These are phyloP conservation scores for Cornus kousa DNA, from an alignment of 148 eudicot species.

Conservation along the genomic window DNA sequence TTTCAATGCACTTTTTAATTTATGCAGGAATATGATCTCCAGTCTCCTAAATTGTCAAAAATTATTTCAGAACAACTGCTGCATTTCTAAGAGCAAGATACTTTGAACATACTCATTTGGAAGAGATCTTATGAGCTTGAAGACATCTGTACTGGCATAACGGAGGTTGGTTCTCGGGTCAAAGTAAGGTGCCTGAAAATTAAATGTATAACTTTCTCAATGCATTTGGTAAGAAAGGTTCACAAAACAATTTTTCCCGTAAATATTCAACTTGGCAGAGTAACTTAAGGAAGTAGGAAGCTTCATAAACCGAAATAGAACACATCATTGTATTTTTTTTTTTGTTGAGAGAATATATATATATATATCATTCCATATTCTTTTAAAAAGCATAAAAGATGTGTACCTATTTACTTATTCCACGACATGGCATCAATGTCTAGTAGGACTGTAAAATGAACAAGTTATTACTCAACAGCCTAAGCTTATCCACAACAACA, in stretches of 20 bases:
- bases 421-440: too few relatives aligned
- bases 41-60: not conserved
- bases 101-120: conserved; percentile 86
- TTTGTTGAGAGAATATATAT: too few relatives aligned
- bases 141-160: conserved; percentile 82
- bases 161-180: conserved; percentile 96
- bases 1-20: not conserved
- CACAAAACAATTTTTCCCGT: not conserved
- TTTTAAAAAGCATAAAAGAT: too few relatives aligned
- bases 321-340: too few relatives aligned
- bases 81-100: conserved; percentile 92
- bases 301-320: too few relatives aligned
- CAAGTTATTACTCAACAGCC: too few relatives aligned
- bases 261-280: too few relatives aligned
- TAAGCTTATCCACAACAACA: too few relatives aligned
- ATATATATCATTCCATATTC: too few relatives aligned
- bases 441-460: too few relatives aligned
- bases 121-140: conserved; percentile 77
- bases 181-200: conserved; percentile 74
- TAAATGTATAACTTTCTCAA: not conserved
- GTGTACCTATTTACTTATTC: too few relatives aligned
- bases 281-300: too few relatives aligned
- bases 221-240: not conserved
- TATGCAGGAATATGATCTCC: not conserved
- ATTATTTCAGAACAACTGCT: conserved; percentile 70